Evolutionary conservation across 2,329 filamentous ascomycete species (phyloP).

Genomic region (Lachnellula hyalina): DNA sequence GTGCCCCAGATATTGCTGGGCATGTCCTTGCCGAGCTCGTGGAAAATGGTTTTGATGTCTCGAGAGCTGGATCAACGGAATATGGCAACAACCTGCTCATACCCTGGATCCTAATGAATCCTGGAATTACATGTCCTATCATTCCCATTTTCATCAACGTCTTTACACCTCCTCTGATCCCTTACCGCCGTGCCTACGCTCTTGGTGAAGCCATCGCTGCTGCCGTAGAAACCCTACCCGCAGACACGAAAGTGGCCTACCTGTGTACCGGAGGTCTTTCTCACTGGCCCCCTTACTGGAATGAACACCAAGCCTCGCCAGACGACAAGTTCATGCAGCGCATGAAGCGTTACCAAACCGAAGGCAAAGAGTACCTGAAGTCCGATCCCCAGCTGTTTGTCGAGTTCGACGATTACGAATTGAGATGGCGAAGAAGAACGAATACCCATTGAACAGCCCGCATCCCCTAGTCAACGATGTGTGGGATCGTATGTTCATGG

Average conservation of each 20-base stretch:
- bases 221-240: constrained; percentile 20
- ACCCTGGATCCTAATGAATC: constrained; percentile 30
- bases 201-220: constrained; percentile 28
- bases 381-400: constrained; percentile 27
- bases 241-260: constrained; percentile 14
- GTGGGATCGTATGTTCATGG: constrained; percentile 28
- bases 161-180: constrained; percentile 29
- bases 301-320: constrained; percentile 24
- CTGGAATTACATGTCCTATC: constrained; percentile 22
- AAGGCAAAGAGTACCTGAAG: constrained; percentile 23
- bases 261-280: constrained; percentile 27
- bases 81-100: constrained; percentile 31
- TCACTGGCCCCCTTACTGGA: constrained; percentile 32
- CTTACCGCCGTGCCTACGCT: constrained; percentile 28
- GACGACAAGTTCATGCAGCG: constrained; percentile 26
- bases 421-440: constrained; percentile 30
- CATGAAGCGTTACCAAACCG: constrained; percentile 30
- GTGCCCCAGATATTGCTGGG: constrained; percentile 26
- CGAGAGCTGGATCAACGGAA: constrained; percentile 23
- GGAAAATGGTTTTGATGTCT: constrained; percentile 24
- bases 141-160: constrained; percentile 30
- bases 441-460: constrained; percentile 29
- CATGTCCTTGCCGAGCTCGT: constrained; percentile 23
- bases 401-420: constrained; percentile 30
- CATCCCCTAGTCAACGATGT: constrained; percentile 30